Percentiles rank a stretch among this genome's conserved stretches.
These are phyloP conservation scores for Malassezia brasiliensis DNA, from an alignment of 1,284 basidiomycete genomes.

Conservation along the genomic window DNA sequence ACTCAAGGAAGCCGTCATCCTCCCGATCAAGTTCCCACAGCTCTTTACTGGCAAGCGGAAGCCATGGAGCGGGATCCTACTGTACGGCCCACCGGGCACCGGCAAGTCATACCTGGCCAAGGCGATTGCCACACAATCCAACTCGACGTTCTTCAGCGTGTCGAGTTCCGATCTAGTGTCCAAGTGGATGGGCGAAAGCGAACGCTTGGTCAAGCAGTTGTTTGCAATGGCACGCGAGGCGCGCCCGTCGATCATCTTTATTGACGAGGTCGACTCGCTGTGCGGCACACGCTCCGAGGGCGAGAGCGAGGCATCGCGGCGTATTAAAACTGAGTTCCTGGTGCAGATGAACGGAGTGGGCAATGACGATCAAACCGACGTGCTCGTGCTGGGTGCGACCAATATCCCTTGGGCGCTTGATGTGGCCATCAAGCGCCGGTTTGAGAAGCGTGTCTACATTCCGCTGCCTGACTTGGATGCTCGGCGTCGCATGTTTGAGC, in stretches of 20 bases:
- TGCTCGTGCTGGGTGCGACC: constrained; percentile 95
- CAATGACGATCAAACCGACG: constrained; percentile 73
- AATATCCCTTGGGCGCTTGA: constrained; percentile 89
- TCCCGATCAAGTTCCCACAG: constrained; percentile 97
- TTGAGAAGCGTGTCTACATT: constrained; percentile 97
- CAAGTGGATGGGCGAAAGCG: constrained; percentile 99
- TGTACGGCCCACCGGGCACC: constrained; percentile 63
- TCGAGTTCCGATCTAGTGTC: constrained; percentile 90
- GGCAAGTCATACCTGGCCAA: constrained; percentile 75
- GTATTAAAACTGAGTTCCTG: constrained; percentile 97
- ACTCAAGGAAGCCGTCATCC: constrained; percentile 92
- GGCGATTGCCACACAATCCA: constrained; percentile 95
- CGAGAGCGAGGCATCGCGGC: constrained; percentile 84
- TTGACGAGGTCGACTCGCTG: constrained; percentile 94
- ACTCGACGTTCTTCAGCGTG: constrained; percentile 93
- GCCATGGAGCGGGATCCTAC: constrained; percentile 86
- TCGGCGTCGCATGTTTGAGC: constrained; percentile 88
- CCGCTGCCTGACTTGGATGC: constrained; percentile 89
- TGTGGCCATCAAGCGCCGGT: constrained; percentile 94
- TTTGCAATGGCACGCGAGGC: constrained; percentile 92
- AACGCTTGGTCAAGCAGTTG: constrained; percentile 83
- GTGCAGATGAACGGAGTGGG: constrained; percentile 97
- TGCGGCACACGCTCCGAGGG: constrained; percentile 90
- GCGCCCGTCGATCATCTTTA: constrained; percentile 96
- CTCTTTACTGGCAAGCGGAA: constrained; percentile 96